Conservation (phyloP, 257 asterid genomes). For the Primulina huaijiensis region DNA sequence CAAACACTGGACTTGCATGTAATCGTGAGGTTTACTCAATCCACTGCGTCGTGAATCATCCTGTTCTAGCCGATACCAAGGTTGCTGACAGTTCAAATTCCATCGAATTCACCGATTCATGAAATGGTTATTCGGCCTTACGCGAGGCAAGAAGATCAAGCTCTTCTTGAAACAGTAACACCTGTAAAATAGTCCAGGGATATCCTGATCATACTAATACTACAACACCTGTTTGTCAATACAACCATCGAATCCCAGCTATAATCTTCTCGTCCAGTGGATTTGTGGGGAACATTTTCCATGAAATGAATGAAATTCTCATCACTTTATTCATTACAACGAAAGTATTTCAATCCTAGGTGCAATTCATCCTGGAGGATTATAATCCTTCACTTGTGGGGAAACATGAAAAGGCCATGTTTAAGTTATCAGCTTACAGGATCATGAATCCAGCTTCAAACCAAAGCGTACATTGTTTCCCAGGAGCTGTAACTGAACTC, state of each 20-base stretch:
- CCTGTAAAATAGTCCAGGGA: no score
- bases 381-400: slow-evolving; percentile 34
- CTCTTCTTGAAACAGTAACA: slow-evolving; percentile 33
- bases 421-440: slow-evolving; percentile 28
- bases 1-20: no score
- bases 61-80: no score
- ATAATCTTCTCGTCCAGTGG: slow-evolving; percentile 77
- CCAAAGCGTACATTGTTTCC: slow-evolving; percentile 47
- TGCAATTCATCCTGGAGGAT: slow-evolving; percentile 48
- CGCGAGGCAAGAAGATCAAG: slow-evolving; percentile 48
- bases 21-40: no score
- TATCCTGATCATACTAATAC: no score
- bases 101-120: no score
- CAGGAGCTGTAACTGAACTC: slow-evolving; percentile 44
- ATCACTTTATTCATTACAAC: slow-evolving; percentile 69
- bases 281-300: slow-evolving; percentile 74
- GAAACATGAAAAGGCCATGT: slow-evolving; percentile 35
- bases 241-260: slow-evolving; percentile 57
- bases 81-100: no score
- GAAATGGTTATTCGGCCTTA: slow-evolving; percentile 51
- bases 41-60: no score
- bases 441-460: slow-evolving; percentile 36
- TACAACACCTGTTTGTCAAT: slow-evolving; percentile 28
- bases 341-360: slow-evolving; percentile 43
- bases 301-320: slow-evolving; percentile 73